Percentiles rank a stretch among this genome's conserved stretches.
phyloP scores from a whole-genome alignment of 2,329 filamentous ascomycete genomes.

The Clarireedia sp. region DNA sequence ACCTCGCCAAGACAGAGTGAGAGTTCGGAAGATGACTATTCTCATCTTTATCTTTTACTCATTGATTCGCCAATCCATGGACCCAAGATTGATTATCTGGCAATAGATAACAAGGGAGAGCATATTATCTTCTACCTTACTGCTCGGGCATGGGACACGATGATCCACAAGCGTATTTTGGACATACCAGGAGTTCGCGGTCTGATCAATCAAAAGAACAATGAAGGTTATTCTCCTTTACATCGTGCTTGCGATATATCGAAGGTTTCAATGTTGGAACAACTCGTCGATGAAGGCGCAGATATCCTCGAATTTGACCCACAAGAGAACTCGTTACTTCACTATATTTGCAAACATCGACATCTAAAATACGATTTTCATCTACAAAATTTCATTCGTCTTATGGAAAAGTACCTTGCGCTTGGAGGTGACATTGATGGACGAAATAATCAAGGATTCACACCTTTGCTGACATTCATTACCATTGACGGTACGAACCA shows the following conservation, averaged over 20 bases:
- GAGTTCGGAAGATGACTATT: not conserved
- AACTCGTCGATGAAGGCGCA: constrained; percentile 6
- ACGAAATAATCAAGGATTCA: constrained; percentile 4
- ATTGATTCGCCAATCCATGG: not conserved
- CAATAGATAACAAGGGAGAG: not conserved
- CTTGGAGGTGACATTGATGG: constrained; percentile 6
- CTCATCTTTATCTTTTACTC: not conserved
- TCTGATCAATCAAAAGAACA: constrained; percentile 10
- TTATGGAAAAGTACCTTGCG: not conserved
- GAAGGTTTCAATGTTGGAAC: not conserved
- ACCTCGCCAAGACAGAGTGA: not conserved
- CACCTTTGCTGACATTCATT: not conserved
- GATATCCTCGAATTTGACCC: constrained; percentile 11
- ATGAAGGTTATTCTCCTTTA: constrained; percentile 10
- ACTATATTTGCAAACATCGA: constrained; percentile 4
- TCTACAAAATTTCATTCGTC: not conserved
- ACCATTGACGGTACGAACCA: not conserved
- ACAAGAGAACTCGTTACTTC: constrained; percentile 12
- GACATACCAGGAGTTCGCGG: not conserved
- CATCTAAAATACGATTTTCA: no score
- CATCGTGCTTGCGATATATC: constrained; percentile 1
- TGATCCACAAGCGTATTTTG: not conserved
- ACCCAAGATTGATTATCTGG: not conserved
- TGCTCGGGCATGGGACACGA: not conserved
- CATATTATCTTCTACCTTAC: not conserved